phyloP scores from a whole-genome alignment of 495 filamentous ascomycete genomes.

The Glonium stellatum region DNA sequence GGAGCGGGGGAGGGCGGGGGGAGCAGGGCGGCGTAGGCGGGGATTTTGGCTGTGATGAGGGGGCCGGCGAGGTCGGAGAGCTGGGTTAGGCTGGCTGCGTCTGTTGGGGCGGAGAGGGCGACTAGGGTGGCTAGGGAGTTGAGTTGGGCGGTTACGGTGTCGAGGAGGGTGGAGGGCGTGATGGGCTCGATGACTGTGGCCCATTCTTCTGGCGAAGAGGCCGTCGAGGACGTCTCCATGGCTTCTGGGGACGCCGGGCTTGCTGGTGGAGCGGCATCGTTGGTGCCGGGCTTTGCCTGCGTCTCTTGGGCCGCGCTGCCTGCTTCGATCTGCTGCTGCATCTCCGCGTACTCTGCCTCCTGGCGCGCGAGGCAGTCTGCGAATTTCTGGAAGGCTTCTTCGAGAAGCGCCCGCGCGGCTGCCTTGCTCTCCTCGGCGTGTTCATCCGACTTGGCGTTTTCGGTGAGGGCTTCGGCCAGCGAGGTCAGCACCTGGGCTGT shows the following conservation, averaged over 20 bases:
- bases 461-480: conserved; percentile 52
- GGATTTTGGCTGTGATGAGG: conserved; percentile 41
- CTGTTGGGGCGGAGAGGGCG: conserved; percentile 7
- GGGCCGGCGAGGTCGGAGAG: conserved; percentile 33
- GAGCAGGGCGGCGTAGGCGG: conserved; percentile 37
- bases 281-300: conserved; percentile 21
- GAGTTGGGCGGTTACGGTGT: conserved; percentile 57
- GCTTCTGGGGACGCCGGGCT: conserved; percentile 20
- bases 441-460: conserved; percentile 41
- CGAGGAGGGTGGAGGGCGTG: conserved; percentile 54
- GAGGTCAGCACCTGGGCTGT: conserved; percentile 60
- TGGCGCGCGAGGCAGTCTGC: conserved; percentile 55
- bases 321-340: conserved; percentile 38
- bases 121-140: conserved; percentile 50
- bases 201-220: conserved; percentile 48
- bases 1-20: neutral
- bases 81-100: conserved; percentile 37
- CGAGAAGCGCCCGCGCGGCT: conserved; percentile 41
- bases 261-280: conserved; percentile 13
- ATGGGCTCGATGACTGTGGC: conserved; percentile 55
- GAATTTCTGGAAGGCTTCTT: conserved; percentile 58
- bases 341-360: conserved; percentile 50
- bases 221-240: conserved; percentile 28
- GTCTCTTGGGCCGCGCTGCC: conserved; percentile 34
- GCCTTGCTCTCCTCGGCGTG: conserved; percentile 21